Base-by-base conservation (phyloP, 2,329 filamentous ascomycete genomes). In the Pestalotiopsis sp. region DNA sequence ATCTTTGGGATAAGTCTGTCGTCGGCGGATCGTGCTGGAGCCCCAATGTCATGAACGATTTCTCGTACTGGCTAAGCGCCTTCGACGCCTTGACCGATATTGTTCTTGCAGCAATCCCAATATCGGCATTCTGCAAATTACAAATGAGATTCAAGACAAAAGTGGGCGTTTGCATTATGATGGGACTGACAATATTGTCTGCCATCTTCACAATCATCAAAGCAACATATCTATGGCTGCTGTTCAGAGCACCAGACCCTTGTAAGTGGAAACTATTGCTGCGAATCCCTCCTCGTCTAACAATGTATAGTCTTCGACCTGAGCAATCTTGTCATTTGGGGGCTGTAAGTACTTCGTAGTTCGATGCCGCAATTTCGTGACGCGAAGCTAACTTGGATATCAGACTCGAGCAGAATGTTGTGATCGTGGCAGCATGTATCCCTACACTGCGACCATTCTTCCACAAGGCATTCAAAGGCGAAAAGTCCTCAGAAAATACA, bases 21-120 rank as follows among this genome's bases (percentile, higher is more conserved):
- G 13, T 71, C 1, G 62, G 56, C 1, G 73, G 72, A 2, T 71
- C 60, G 39, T 77, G 75, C 67, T 76, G 75, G 75, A 68, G 67
- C 41, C 39, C 73, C 11, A 59, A 69, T 38, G 58, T 77, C 9
- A 72, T 77, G 39, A 67, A 75, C 65, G 62, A 72, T 67, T 76
- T 69, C 57, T 69, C 63, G 2, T 77, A 77, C 70, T 76, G 67
- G 67, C 72, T 77, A 61, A 75, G 74, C 38, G 72, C 71, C 11
- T 77, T 72, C 65, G 77, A 75, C 4, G 73, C 72, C 1, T 4
- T 77, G 45, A 77, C 75, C 41, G 75, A 77, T 45, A 73, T 76
- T 13, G 67, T 77, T 9, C 67, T 77, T 38, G 76, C 75, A 13
- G 27, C 73, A 7, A 70, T 76, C 2, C 76, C 75, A 5, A 73